A percentile compares a stretch with the other conserved stretches of the same genome.
Evolutionary conservation across 331 rosid genomes (phyloP).

Genomic region (Quercus tomentella): DNA sequence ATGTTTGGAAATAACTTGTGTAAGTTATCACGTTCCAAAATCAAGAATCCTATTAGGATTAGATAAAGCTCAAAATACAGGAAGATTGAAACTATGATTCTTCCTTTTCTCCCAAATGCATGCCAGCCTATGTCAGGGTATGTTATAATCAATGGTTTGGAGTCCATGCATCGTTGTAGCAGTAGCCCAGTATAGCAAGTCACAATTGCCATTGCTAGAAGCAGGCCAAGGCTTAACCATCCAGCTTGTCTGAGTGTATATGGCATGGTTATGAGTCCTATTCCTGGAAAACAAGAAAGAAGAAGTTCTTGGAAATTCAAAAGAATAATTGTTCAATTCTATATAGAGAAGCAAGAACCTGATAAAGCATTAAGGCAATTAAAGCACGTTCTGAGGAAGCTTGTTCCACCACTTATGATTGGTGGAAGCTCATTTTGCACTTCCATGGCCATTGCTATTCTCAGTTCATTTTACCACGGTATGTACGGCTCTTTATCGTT

Average conservation of each 20-base stretch:
- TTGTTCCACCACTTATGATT: too few relatives aligned
- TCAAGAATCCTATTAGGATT: slow-evolving; percentile 1
- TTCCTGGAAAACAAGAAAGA: neutral
- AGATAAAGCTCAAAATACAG: slow-evolving; percentile 7
- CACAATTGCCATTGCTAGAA: neutral
- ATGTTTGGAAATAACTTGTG: slow-evolving; percentile 1
- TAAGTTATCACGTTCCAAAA: slow-evolving; percentile 15
- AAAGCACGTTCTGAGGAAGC: neutral
- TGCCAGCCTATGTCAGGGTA: neutral
- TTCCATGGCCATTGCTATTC: too few relatives aligned
- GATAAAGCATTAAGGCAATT: slow-evolving; percentile 12
- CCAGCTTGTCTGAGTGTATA: slow-evolving; percentile 6
- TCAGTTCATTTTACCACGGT: too few relatives aligned
- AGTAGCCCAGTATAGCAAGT: slow-evolving; percentile 9
- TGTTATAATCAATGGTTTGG: neutral
- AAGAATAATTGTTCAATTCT: too few relatives aligned
- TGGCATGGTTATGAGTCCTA: slow-evolving; percentile 12
- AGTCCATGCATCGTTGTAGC: slow-evolving; percentile 2
- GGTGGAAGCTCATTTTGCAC: too few relatives aligned
- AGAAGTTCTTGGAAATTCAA: too few relatives aligned
- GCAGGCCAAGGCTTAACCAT: slow-evolving; percentile 7
- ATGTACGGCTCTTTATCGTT: too few relatives aligned
- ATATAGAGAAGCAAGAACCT: neutral
- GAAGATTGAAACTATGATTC: neutral
- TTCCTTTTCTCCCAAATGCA: slow-evolving; percentile 12